Evolutionary conservation across 2,329 filamentous ascomycete species (phyloP).

Genomic region (Cordyceps pruinosa): DNA sequence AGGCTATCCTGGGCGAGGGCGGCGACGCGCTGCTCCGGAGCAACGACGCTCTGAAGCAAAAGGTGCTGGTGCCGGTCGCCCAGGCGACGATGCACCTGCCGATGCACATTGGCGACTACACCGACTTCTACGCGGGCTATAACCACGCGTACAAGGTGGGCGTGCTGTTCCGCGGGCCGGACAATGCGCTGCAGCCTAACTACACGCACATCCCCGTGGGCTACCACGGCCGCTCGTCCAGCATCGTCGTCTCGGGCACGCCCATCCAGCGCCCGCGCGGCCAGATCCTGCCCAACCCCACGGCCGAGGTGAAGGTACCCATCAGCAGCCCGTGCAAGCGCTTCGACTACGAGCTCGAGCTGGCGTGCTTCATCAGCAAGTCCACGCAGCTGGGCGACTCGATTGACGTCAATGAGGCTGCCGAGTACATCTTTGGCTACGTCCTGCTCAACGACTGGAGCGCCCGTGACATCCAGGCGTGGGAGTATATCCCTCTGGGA

Average conservation of each 20-base stretch:
- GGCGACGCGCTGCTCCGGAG: constrained; percentile 39
- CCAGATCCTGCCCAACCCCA: constrained; percentile 53
- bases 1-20: constrained; percentile 46
- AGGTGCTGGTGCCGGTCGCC: constrained; percentile 23
- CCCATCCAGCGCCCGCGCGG: constrained; percentile 65
- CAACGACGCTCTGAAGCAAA: constrained; percentile 25
- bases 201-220: constrained; percentile 75
- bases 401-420: constrained; percentile 58
- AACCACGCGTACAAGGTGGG: constrained; percentile 70
- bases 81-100: constrained; percentile 64
- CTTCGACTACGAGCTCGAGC: constrained; percentile 72
- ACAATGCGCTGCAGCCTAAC: constrained; percentile 71
- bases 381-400: constrained; percentile 61
- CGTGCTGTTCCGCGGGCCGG: constrained; percentile 63
- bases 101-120: constrained; percentile 74
- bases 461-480: constrained; percentile 53
- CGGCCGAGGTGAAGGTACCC: constrained; percentile 44
- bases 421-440: constrained; percentile 64
- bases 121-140: constrained; percentile 75
- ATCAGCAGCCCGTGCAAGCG: constrained; percentile 53
- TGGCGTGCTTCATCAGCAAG: constrained; percentile 67
- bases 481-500: constrained; percentile 56
- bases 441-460: constrained; percentile 61
- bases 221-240: constrained; percentile 73
- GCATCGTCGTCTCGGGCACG: constrained; percentile 68